Conservation (phyloP, 805 yeast species). For the Diddensiella caesifluorescens region DNA sequence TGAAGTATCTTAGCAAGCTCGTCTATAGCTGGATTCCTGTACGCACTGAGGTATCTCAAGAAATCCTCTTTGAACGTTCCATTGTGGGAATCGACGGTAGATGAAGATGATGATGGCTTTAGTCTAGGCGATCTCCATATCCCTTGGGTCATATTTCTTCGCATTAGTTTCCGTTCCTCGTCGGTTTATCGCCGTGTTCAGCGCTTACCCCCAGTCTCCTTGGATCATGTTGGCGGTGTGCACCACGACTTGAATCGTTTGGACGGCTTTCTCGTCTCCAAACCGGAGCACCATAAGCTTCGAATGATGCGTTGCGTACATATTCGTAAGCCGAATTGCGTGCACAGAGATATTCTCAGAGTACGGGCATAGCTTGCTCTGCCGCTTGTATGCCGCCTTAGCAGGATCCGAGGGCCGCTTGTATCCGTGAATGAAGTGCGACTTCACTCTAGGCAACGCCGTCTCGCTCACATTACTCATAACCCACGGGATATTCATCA, state of each 20-base stretch:
- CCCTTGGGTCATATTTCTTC: constrained; percentile 28
- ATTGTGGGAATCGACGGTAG: too few species aligned
- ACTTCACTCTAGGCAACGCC: constrained; percentile 11
- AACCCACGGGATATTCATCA: constrained; percentile 25
- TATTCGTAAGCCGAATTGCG: constrained; percentile 18
- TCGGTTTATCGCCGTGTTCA: neutral
- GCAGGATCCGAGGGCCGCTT: constrained; percentile 2
- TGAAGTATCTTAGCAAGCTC: constrained; percentile 17
- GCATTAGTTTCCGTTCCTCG: neutral
- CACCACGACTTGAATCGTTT: constrained; percentile 25
- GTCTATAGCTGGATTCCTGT: constrained; percentile 14
- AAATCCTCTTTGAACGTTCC: constrained; percentile 28
- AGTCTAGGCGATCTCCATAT: constrained; percentile 29
- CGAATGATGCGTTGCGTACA: constrained; percentile 31
- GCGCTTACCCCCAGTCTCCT: constrained; percentile 27
- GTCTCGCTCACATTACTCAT: constrained; percentile 20
- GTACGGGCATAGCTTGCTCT: constrained; percentile 5
- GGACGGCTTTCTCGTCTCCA: constrained; percentile 4
- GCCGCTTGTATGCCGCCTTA: constrained; percentile 7
- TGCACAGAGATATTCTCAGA: constrained; percentile 21
- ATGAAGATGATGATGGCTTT: neutral
- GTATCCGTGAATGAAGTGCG: constrained; percentile 25
- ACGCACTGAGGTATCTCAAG: constrained; percentile 23
- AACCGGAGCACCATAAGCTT: constrained; percentile 31
- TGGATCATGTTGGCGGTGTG: constrained; percentile 32